Evolutionary conservation across 2,329 filamentous ascomycete genomes (phyloP), one percentile per base, ranked within the genome.

Genomic region (Cladophialophora exuberans): DNA sequence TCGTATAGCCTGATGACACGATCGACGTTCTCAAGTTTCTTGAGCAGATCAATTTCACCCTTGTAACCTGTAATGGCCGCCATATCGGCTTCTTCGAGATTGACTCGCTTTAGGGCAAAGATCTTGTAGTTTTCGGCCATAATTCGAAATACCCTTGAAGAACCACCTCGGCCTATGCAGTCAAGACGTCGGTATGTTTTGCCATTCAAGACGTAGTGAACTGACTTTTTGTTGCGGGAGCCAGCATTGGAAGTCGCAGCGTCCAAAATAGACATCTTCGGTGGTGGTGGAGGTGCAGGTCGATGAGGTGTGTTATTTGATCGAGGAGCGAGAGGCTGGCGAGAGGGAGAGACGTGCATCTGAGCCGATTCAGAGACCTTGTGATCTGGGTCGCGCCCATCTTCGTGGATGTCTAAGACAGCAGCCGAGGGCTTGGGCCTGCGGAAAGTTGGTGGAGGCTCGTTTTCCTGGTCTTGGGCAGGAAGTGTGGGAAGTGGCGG

Each of bases 41-140:
- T 85, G 17, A 99, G 78, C 11, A 99, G 78, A 65, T 97, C 92
- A 55, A 99, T 99, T 71, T 99, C 94, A 51, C 93, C 93, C 70
- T 95, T 94, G 76, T 89, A 97, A 1, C 93, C 93, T 54, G 83
- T 82, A 48, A 99, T 84, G 1, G 90, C 89, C 20, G 80, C 78
- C 62, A 94, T 90, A 67, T 99, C 93, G 23, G 90, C 89, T 65
- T 93, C 88, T 67, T 96, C 91, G 6, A 97, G 79, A 48, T 93
- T 90, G 20, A 99, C 94, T 44, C 90, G 83, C 75, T 99, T 99
- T 62, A 99, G 75, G 1, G 94, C 94, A 72, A 96, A 92, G 72
- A 96, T 90, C 70, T 92, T 95, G 67, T 90, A 92, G 67, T 97
- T 97, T 71, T 99, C 94, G 0, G 94, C 93, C 78, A 96, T 96